phyloP scores from a whole-genome alignment of 768 basidiomycete genomes.

The Tylopilus sp. region DNA sequence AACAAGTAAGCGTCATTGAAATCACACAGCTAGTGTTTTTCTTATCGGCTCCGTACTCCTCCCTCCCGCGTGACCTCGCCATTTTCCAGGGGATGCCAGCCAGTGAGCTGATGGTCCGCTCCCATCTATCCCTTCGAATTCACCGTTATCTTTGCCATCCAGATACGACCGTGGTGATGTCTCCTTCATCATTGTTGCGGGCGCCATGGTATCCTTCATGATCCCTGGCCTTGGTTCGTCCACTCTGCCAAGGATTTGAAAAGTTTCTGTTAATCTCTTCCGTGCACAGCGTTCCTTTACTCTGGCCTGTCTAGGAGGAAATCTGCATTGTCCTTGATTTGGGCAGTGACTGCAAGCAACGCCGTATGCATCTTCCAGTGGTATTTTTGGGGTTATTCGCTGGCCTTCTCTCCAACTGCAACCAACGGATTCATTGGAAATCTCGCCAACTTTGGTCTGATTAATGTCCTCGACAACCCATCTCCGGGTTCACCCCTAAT shows the following conservation, averaged over 20 bases:
- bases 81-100: slow-evolving; percentile 18
- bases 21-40: not conserved
- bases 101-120: slow-evolving; percentile 26
- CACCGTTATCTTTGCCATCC: slow-evolving; percentile 3
- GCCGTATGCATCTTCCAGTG: slow-evolving; percentile 78
- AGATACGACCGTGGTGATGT: slow-evolving; percentile 74
- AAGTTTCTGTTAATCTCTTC: not conserved
- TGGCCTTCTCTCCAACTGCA: slow-evolving; percentile 77
- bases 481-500: slow-evolving; percentile 79
- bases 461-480: slow-evolving; percentile 64
- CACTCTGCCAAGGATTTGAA: not conserved
- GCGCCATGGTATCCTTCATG: slow-evolving; percentile 75
- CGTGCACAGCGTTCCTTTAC: slow-evolving; percentile 59
- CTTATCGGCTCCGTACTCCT: slow-evolving; percentile 6
- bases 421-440: slow-evolving; percentile 79
- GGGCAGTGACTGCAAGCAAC: slow-evolving; percentile 70
- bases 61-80: slow-evolving; percentile 4
- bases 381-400: slow-evolving; percentile 81
- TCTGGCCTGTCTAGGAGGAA: slow-evolving; percentile 71
- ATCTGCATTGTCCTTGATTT: slow-evolving; percentile 67
- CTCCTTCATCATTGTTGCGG: slow-evolving; percentile 64
- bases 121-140: not conserved
- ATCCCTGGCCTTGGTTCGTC: slow-evolving; percentile 64
- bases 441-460: slow-evolving; percentile 73
- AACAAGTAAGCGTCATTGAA: slow-evolving; percentile 14